These are phyloP conservation scores for Ceratobasidium sp. DNA, from an alignment of 1,284 basidiomycete genomes.

Conservation along the genomic window DNA sequence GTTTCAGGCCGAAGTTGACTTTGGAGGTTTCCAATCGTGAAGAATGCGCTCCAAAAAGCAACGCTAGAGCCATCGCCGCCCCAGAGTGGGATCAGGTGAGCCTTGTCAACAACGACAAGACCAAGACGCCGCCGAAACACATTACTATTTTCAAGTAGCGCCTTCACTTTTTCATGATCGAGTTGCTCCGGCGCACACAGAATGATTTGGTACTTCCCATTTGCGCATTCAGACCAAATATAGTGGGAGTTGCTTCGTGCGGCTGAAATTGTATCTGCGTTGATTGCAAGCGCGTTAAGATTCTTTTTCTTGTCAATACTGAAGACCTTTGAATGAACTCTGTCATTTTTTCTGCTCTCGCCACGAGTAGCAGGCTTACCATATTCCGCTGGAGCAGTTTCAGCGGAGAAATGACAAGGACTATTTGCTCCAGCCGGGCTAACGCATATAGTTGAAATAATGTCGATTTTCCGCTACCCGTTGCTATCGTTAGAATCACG, in stretches of 20 bases:
- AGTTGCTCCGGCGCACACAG: slow-evolving; percentile 3
- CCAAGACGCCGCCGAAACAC: background rate
- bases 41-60: background rate
- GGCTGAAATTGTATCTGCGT: background rate
- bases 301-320: background rate
- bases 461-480: slow-evolving; percentile 16
- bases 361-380: background rate
- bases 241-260: background rate
- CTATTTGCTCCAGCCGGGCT: background rate
- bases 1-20: background rate
- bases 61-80: background rate
- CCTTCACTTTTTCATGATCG: background rate
- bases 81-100: slow-evolving; percentile 7
- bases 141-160: background rate
- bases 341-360: background rate
- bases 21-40: background rate
- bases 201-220: background rate
- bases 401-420: background rate
- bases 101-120: slow-evolving; percentile 4
- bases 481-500: background rate
- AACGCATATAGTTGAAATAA: slow-evolving; percentile 20
- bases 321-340: background rate
- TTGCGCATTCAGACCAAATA: slow-evolving; percentile 5
- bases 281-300: background rate
- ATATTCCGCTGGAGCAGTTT: slow-evolving; percentile 17